Evolutionary conservation across 805 yeast species (phyloP).

Genomic region (Yamadazyma kitorensis): DNA sequence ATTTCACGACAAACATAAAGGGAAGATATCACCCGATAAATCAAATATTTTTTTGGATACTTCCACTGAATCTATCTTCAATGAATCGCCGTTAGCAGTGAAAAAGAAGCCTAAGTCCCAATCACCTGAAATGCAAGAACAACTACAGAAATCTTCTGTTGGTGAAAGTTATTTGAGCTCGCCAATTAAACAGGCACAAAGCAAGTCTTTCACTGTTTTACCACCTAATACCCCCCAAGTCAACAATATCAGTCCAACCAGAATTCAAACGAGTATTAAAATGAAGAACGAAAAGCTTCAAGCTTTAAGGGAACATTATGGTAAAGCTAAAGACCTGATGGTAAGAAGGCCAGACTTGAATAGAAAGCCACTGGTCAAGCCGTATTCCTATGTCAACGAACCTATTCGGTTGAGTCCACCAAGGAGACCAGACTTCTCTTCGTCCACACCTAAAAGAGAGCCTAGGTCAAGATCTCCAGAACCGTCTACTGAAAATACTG

Average conservation of each 20-base stretch:
- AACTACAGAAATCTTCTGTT: constrained; percentile 3
- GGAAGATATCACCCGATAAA: constrained; percentile 1
- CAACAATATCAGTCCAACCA: constrained; percentile 30
- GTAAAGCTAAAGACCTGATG: constrained; percentile 16
- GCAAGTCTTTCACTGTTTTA: neutral
- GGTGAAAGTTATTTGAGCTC: constrained; percentile 28
- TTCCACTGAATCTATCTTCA: constrained; percentile 20
- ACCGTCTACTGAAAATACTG: too few species aligned
- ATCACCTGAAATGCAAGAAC: constrained; percentile 2
- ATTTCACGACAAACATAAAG: constrained; percentile 11
- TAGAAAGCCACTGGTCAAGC: constrained; percentile 1
- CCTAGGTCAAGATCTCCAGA: too few species aligned
- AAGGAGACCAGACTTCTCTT: constrained; percentile 10
- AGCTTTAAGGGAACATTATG: constrained; percentile 33
- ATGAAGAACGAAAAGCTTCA: constrained; percentile 31
- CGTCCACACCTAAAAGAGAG: constrained; percentile 5
- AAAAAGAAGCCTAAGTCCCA: constrained; percentile 15
- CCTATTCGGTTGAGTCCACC: constrained; percentile 15
- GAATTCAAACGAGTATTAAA: constrained; percentile 36
- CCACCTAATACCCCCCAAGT: constrained; percentile 20
- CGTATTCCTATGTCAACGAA: too few species aligned
- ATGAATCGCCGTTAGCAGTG: constrained; percentile 33
- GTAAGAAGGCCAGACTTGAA: neutral
- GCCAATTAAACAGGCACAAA: constrained; percentile 24
- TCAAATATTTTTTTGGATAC: constrained; percentile 12